Evolutionary conservation across 768 basidiomycete genomes (phyloP), one percentile per base, ranked within the genome.

Genomic region (Epithele typhae): DNA sequence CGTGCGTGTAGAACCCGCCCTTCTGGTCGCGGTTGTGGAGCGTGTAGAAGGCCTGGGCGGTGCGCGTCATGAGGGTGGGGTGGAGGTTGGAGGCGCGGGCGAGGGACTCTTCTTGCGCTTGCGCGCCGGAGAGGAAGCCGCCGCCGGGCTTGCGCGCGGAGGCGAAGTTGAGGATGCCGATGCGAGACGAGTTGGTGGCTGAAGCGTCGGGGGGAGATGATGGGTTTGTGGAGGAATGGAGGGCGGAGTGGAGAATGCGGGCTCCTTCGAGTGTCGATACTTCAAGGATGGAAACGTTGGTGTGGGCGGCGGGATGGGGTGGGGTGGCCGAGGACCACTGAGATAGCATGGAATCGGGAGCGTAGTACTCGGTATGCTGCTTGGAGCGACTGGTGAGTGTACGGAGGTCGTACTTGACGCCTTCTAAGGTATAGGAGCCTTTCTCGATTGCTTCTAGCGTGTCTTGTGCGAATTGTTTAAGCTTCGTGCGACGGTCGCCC

Each of bases 71-170:
- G 45, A 90, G 80, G 8, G 81, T 74, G 1, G 75, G 68, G 53
- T 82, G 86, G 5, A 91, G 66, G 5, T 82, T 84, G 10, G 86
- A 87, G 4, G 85, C 78, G 34, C 87, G 79, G 10, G 87, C 86
- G 55, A 91, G 76, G 30, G 81, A 82, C 62, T 91, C 87, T 61
- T 91, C 88, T 56, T 91, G 87, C 1, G 88, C 87, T 48, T 81
- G 78, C 0, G 84, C 78, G 14, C 87, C 88, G 45, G 64, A 72
- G 48, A 77, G 72, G 64, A 91, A 89, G 5, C 88, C 88, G 3
- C 88, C 87, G 1, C 87, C 87, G 1, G 84, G 82, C 30, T 79
- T 78, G 41, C 76, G 83, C 3, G 87, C 86, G 1, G 82, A 84
- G 2, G 87, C 87, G 57, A 89, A 89, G 59, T 82, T 89, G 23